Evolutionary conservation across 176 grass and related monocot genomes (phyloP).

Genomic region (Hsuehochloa calcarea): DNA sequence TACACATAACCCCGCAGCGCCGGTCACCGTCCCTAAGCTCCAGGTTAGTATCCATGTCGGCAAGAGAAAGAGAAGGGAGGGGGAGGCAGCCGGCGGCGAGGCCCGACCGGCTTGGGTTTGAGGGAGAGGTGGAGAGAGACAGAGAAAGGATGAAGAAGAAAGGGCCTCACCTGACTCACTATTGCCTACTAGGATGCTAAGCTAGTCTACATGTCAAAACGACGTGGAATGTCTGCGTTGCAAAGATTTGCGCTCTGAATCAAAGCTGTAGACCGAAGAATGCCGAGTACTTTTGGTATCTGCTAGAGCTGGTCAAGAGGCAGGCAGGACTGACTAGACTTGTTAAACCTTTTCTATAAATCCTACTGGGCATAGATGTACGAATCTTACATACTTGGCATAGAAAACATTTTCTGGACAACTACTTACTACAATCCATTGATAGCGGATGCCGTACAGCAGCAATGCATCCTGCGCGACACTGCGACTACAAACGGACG

Average conservation of each 20-base stretch:
- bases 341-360: conserved; percentile 9
- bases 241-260: not conserved
- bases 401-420: conserved; percentile 27
- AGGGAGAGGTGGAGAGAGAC: too few species aligned
- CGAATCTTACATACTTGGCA: conserved; percentile 18
- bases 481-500: not conserved
- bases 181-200: too few species aligned
- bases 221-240: not conserved
- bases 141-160: too few species aligned
- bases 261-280: not conserved
- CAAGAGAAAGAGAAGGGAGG: too few species aligned
- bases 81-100: too few species aligned
- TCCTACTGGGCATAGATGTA: not conserved
- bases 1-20: accelerated
- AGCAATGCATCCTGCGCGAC: not conserved
- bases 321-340: not conserved
- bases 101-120: too few species aligned
- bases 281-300: not conserved
- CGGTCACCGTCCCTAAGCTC: too few species aligned
- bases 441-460: not conserved
- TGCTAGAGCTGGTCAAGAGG: conserved; percentile 13
- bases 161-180: too few species aligned
- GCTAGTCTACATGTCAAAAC: too few species aligned
- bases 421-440: not conserved
- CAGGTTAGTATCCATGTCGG: too few species aligned